Percentiles rank a stretch among this genome's conserved stretches.
phyloP scores from a whole-genome alignment of 2,329 filamentous ascomycete genomes.

The Leptosphaerulina australis region DNA sequence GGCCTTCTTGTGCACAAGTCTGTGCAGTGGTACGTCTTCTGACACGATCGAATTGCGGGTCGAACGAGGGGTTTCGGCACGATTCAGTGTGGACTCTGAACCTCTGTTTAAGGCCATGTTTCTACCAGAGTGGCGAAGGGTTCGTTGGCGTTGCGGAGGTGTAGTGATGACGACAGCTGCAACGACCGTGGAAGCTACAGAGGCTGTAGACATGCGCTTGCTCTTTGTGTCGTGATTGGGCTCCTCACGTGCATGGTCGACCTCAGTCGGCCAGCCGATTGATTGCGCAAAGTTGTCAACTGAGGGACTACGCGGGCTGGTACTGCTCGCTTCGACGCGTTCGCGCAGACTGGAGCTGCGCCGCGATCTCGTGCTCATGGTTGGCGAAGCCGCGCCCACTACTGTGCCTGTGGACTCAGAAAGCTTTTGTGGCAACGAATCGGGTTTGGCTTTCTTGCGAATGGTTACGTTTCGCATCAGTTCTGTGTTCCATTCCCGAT shows the following conservation, averaged over 20 bases:
- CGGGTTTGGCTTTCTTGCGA: conserved; percentile 44
- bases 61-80: conserved; percentile 53
- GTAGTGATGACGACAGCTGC: conserved; percentile 62
- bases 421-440: conserved; percentile 27
- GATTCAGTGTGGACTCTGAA: conserved; percentile 38
- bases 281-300: conserved; percentile 57
- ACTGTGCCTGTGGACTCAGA: conserved; percentile 18
- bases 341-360: conserved; percentile 40
- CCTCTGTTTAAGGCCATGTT: conserved; percentile 58
- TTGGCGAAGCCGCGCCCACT: conserved; percentile 26
- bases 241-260: conserved; percentile 33
- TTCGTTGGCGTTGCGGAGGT: conserved; percentile 52
- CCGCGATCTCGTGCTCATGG: conserved; percentile 27
- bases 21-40: conserved; percentile 53
- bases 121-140: conserved; percentile 61
- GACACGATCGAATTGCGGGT: conserved; percentile 54
- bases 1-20: conserved; percentile 58
- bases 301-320: conserved; percentile 46
- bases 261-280: conserved; percentile 56
- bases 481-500: conserved; percentile 50
- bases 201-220: conserved; percentile 58
- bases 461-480: conserved; percentile 52
- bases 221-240: conserved; percentile 39
- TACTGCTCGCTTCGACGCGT: conserved; percentile 42
- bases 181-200: conserved; percentile 60